Evolutionary conservation across 805 yeast species (phyloP), one percentile per base, ranked within the genome.

Genomic region (Komagataella pseudopastoris): DNA sequence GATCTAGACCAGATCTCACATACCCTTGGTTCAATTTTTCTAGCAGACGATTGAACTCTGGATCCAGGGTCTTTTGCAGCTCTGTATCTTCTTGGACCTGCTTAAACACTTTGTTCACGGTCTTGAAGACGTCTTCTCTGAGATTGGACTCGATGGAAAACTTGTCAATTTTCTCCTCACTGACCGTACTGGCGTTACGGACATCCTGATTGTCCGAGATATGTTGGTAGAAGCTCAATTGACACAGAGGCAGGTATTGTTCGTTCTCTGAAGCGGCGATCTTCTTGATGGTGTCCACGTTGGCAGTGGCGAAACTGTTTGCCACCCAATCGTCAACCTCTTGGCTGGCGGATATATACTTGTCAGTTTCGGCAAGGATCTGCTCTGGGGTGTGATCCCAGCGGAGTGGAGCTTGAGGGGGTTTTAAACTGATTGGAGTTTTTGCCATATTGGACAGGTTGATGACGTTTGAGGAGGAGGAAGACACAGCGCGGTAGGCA

Each of bases 131-230:
- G 56, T 85, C 91, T 56, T 71, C 77, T 63, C 95, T 78, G 51
- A 78, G 64, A 14, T 77, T 74, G 22, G 82, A 72, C 57, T 85
- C 95, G 58, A 87, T 85, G 7, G 72, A 67, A 56, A 71, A 76
- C 49, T 80, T 75, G 50, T 77, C 73, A 46, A 84, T 63, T 53
- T 71, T 60, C 60, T 78, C 78, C 55, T 82, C 85, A 0, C 87
- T 83, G 54, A 76, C 68, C 47, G 74, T 74, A 2, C 90, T 80
- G 3, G 88, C 87, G 55, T 84, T 87, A 59, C 96, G 75, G 36
- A 85, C 61, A n/a, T 67, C 78, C 59, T 81, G 77, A 55, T 75
- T 72, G 18, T 79, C 59, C 3, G 90, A 82, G 8, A 88, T 90
- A 57, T 83, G 82, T 63, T 81, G 88, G 59, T 80, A 82, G 61